Percentiles rank a stretch among this genome's conserved stretches.
These are phyloP conservation scores for Graphilbum fragrans DNA, from an alignment of 2,329 filamentous ascomycete genomes.

Conservation along the genomic window DNA sequence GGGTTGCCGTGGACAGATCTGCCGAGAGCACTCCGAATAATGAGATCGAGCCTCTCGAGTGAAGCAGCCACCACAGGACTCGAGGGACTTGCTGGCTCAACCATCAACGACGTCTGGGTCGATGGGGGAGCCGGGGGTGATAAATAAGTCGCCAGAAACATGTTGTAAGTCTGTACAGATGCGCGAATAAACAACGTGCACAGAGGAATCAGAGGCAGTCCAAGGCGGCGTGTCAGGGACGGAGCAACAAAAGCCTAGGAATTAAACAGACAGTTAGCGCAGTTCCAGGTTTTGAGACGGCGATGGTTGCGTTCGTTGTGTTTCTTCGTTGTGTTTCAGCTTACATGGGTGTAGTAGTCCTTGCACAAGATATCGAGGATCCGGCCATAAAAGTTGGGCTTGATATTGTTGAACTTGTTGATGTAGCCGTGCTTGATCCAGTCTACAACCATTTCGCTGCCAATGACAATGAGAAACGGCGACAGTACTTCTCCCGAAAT, in stretches of 20 bases:
- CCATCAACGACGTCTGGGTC: constrained; percentile 50
- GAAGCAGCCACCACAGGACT: constrained; percentile 68
- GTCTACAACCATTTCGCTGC: constrained; percentile 93
- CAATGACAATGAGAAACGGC: constrained; percentile 86
- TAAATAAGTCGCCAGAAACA: constrained; percentile 86
- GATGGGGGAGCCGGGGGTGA: constrained; percentile 58
- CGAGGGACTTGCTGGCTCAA: constrained; percentile 44
- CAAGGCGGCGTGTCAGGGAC: constrained; percentile 78
- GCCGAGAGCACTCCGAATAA: constrained; percentile 67
- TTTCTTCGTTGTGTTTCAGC: no score
- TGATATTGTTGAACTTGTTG: constrained; percentile 96
- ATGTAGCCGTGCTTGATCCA: constrained; percentile 97
- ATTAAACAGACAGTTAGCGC: constrained; percentile 8
- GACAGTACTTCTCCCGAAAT: constrained; percentile 75
- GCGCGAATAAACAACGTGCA: constrained; percentile 93
- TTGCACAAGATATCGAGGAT: constrained; percentile 92
- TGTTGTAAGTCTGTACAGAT: constrained; percentile 91
- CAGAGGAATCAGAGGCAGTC: constrained; percentile 81
- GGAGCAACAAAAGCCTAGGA: constrained; percentile 81
- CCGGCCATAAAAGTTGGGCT: constrained; percentile 75
- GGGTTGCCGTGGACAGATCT: constrained; percentile 56
- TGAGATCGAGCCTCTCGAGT: constrained; percentile 64
- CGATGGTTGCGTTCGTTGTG: not conserved
- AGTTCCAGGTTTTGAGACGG: not conserved
- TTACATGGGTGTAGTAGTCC: constrained; percentile 90